Conservation (phyloP, 2,329 filamentous ascomycete species). For the Scytalidium lignicola region DNA sequence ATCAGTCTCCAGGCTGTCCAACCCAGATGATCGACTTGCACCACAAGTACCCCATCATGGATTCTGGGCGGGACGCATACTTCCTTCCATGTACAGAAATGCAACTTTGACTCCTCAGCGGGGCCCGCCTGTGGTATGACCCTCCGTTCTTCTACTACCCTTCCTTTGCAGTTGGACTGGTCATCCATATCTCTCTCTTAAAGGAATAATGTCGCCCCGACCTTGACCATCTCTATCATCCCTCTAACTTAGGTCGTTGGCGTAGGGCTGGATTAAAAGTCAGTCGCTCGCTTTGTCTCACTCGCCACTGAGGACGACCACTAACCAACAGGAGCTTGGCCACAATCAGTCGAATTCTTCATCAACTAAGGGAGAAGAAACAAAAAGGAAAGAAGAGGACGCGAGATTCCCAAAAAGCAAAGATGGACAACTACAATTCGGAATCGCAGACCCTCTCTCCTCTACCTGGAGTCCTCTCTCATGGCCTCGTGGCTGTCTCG, state of each 20-base stretch:
- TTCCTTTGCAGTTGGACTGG: too few species aligned
- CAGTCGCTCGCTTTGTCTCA: neutral
- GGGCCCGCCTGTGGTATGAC: too few species aligned
- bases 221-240: neutral
- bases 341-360: neutral
- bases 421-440: conserved; percentile 8
- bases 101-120: too few species aligned
- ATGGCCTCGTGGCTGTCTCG: conserved; percentile 40
- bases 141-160: too few species aligned
- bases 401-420: neutral
- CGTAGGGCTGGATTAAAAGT: neutral
- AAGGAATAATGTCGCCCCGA: neutral
- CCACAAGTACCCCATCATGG: too few species aligned
- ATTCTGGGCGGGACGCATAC: neutral
- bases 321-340: too few species aligned
- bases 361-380: neutral
- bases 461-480: conserved; percentile 21
- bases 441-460: conserved; percentile 19
- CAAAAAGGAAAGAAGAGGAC: neutral
- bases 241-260: neutral
- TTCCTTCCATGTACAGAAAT: neutral
- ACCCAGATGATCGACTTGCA: neutral
- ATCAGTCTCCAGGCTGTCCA: neutral
- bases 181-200: too few species aligned
- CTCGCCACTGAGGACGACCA: too few species aligned